Percentiles rank a stretch among this genome's conserved stretches.
Conservation (phyloP, 306 rosid genomes). For the Quercus cerris region DNA sequence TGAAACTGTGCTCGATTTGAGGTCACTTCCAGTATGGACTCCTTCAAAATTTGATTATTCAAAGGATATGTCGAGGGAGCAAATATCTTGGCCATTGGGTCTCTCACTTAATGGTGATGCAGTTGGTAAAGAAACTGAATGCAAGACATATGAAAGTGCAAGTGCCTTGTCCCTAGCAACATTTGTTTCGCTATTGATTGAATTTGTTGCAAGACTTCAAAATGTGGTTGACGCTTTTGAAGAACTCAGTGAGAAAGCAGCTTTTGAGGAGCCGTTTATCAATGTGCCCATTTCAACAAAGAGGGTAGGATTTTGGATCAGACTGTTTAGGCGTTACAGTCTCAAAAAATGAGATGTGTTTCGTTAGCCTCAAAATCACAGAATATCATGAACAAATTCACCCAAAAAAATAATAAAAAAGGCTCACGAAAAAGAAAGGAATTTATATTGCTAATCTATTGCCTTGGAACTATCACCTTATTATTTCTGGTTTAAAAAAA, state of each 20-base stretch:
- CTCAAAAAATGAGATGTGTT: background rate
- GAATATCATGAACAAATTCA: background rate
- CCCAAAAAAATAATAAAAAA: too few species aligned
- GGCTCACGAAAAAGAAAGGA: too few species aligned
- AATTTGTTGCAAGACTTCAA: constrained; percentile 80
- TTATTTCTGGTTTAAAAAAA: too few species aligned
- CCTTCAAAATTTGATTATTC: background rate
- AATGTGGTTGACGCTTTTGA: constrained; percentile 64
- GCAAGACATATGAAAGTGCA: constrained; percentile 60
- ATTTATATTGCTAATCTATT: too few species aligned
- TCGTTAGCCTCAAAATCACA: background rate
- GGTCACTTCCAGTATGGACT: background rate
- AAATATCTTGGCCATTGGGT: constrained; percentile 35
- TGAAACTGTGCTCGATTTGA: constrained; percentile 36
- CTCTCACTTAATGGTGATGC: constrained; percentile 28
- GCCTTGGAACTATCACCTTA: too few species aligned
- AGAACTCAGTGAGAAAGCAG: constrained; percentile 63
- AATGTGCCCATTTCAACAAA: constrained; percentile 17
- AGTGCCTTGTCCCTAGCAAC: constrained; percentile 71
- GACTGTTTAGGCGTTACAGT: constrained; percentile 15
- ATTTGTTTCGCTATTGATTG: constrained; percentile 65
- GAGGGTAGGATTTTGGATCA: constrained; percentile 28
- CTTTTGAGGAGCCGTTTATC: constrained; percentile 51
- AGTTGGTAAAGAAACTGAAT: constrained; percentile 30
- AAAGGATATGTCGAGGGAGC: constrained; percentile 20